Conservation (phyloP, 768 basidiomycete species). For the Glaciozyma antarctica region DNA sequence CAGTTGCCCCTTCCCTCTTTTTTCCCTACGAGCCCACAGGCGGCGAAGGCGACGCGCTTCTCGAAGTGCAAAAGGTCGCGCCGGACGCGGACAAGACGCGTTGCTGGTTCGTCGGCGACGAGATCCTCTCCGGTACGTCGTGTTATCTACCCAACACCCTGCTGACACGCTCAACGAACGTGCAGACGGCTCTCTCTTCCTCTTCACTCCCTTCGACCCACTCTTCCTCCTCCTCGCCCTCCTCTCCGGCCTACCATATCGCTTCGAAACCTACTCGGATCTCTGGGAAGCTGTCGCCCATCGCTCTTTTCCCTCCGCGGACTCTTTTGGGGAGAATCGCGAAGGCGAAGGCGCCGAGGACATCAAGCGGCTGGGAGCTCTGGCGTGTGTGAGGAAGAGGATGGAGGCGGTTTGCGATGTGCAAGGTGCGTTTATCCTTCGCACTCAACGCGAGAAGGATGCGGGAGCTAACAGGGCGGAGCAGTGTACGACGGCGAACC, state of each 20-base stretch:
- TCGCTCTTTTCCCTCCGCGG: not conserved
- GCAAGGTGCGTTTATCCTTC: not conserved
- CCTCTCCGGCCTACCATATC: constrained; percentile 11
- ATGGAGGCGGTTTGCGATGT: not conserved
- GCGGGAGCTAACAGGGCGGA: not conserved
- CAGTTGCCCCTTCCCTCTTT: too few relatives aligned
- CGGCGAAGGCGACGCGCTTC: not conserved
- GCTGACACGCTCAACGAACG: too few relatives aligned
- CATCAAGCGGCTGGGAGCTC: not conserved
- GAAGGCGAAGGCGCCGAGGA: constrained; percentile 12
- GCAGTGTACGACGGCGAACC: constrained; percentile 16
- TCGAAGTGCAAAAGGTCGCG: constrained; percentile 22
- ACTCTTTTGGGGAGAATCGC: not conserved
- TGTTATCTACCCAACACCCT: not conserved
- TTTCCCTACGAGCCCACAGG: too few relatives aligned
- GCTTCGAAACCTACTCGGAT: not conserved
- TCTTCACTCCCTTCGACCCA: constrained; percentile 9
- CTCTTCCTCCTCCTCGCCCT: constrained; percentile 20
- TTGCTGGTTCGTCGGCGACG: constrained; percentile 26
- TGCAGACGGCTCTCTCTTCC: constrained; percentile 19
- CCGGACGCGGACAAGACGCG: constrained; percentile 20
- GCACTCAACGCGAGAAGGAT: not conserved
- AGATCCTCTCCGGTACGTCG: constrained; percentile 11
- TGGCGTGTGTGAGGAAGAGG: not conserved
- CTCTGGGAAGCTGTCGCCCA: not conserved